Conservation (phyloP, 2,329 filamentous ascomycete species). For the Trichoderma koningii region DNA sequence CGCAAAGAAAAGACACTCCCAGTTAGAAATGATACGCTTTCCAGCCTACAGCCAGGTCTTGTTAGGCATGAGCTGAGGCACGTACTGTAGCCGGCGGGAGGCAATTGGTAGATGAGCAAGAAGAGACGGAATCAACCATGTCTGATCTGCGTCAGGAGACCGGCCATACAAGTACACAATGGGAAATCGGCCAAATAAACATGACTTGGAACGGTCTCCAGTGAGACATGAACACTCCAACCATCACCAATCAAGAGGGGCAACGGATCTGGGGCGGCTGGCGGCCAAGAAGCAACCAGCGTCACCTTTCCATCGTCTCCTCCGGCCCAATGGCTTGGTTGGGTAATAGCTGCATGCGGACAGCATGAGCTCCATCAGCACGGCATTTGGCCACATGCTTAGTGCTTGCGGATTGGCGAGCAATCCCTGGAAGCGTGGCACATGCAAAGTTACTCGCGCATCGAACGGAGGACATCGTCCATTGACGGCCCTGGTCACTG, state of each 20-base stretch:
- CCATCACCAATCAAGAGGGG: slow-evolving; percentile 8
- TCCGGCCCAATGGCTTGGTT: slow-evolving; percentile 15
- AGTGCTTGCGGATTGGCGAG: slow-evolving; percentile 17
- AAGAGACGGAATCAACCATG: slow-evolving; percentile 2
- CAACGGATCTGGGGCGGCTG: neutral
- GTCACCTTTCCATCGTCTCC: neutral
- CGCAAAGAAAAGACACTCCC: neutral
- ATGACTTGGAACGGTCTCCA: neutral
- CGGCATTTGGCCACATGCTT: slow-evolving; percentile 18
- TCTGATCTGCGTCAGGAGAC: slow-evolving; percentile 21
- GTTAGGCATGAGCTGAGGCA: slow-evolving; percentile 25
- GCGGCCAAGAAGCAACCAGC: slow-evolving; percentile 12
- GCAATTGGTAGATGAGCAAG: slow-evolving; percentile 12
- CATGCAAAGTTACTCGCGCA: neutral
- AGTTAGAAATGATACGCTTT: neutral
- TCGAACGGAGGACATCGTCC: neutral
- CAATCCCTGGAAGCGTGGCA: slow-evolving; percentile 1
- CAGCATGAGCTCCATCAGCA: slow-evolving; percentile 12
- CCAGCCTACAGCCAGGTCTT: neutral
- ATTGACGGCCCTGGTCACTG: neutral
- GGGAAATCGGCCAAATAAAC: slow-evolving; percentile 14
- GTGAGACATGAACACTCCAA: slow-evolving; percentile 7
- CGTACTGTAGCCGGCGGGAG: slow-evolving; percentile 8
- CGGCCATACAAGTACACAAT: slow-evolving; percentile 8
- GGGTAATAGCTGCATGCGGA: slow-evolving; percentile 21